Percentiles rank a stretch among this genome's conserved stretches.
phyloP scores from a whole-genome alignment of 2,329 filamentous ascomycete genomes.

The Trichoderma hamatum region DNA sequence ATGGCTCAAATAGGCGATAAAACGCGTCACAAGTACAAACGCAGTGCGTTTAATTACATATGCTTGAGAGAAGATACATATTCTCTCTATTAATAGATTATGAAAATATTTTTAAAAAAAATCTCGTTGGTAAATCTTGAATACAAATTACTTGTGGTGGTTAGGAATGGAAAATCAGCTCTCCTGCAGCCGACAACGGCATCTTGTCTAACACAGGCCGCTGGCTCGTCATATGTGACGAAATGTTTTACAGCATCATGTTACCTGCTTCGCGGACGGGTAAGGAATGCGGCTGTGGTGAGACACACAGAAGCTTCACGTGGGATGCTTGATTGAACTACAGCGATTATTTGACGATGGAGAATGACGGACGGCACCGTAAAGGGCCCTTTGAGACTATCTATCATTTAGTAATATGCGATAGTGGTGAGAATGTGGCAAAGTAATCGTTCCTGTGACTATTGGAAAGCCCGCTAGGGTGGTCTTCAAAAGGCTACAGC shows the following conservation, averaged over 20 bases:
- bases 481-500: background rate
- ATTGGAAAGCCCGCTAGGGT: background rate
- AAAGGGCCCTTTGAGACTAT: background rate
- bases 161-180: background rate
- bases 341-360: background rate
- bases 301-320: conserved; percentile 15
- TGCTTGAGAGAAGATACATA: background rate
- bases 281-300: conserved; percentile 11
- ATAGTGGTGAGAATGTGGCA: conserved; percentile 12
- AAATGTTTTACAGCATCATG: background rate
- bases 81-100: background rate
- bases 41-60: background rate
- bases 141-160: background rate
- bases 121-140: background rate
- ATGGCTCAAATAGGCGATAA: background rate
- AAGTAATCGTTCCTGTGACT: background rate
- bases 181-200: background rate
- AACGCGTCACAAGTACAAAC: background rate
- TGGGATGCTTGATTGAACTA: conserved; percentile 16
- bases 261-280: background rate
- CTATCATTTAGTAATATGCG: background rate
- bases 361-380: background rate
- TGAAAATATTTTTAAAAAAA: background rate
- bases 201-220: background rate
- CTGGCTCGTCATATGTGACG: background rate